A percentile compares a stretch with the other conserved stretches of the same genome.
These are phyloP conservation scores for Dioszegia crocea DNA, from an alignment of 768 basidiomycete species.

Conservation along the genomic window DNA sequence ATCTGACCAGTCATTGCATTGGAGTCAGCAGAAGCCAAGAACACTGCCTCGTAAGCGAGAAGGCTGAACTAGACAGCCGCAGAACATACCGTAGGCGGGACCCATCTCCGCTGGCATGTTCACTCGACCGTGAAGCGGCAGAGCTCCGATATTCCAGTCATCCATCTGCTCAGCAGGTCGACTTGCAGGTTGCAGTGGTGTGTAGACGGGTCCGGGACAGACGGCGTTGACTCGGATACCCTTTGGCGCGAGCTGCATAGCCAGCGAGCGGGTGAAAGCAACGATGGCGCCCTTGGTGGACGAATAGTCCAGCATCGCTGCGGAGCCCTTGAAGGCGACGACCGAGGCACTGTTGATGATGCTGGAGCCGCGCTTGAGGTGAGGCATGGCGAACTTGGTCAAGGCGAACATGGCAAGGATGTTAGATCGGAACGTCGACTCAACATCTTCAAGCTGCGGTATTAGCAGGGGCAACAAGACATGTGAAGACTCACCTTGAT, in stretches of 20 bases:
- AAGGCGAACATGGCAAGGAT: constrained; percentile 61
- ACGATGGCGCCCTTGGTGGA: constrained; percentile 61
- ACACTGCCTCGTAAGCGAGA: constrained; percentile 18
- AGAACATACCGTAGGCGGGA: constrained; percentile 52
- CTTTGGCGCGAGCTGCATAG: constrained; percentile 57
- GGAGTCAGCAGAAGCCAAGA: constrained; percentile 34
- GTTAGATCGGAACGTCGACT: constrained; percentile 59
- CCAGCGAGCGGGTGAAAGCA: constrained; percentile 59
- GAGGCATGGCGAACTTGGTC: constrained; percentile 59
- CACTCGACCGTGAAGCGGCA: constrained; percentile 56
- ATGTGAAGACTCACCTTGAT: constrained; percentile 54
- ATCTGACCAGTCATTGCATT: constrained; percentile 46
- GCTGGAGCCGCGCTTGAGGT: constrained; percentile 58
- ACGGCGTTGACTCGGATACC: constrained; percentile 59
- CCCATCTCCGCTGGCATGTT: constrained; percentile 60
- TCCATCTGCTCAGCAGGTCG: constrained; percentile 60
- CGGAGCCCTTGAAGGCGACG: constrained; percentile 47
- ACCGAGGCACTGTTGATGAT: constrained; percentile 66
- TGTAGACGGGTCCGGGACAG: constrained; percentile 58
- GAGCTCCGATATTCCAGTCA: constrained; percentile 53
- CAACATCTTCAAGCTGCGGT: constrained; percentile 54
- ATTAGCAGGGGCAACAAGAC: too few relatives aligned
- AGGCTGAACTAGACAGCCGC: too few relatives aligned
- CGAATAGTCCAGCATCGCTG: constrained; percentile 55
- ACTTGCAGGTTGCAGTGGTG: constrained; percentile 60